A percentile compares a stretch with the other conserved stretches of the same genome.
Conservation (phyloP, 345 rosid genomes). For the Camelina hispida region DNA sequence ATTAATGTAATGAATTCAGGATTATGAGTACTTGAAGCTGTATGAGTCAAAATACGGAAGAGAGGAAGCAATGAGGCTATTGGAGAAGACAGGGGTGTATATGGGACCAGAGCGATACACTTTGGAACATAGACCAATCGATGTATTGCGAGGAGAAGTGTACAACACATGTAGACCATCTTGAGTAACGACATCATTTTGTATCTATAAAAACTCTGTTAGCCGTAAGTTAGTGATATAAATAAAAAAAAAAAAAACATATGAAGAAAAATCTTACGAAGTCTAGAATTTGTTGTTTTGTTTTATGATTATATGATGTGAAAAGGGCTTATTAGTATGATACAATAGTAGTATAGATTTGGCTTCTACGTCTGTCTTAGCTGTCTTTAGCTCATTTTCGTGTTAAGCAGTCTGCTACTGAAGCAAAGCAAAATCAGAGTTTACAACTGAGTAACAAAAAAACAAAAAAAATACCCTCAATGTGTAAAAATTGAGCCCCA, state of each 20-base stretch:
- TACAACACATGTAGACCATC: constrained; percentile 62
- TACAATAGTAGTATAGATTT: background rate
- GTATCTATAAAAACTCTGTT: constrained; percentile 3
- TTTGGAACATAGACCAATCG: constrained; percentile 81
- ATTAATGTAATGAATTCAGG: constrained; percentile 50
- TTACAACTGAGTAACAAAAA: no score
- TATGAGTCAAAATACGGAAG: constrained; percentile 75
- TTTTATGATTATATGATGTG: background rate
- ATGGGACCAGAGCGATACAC: constrained; percentile 92
- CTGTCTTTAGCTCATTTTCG: background rate
- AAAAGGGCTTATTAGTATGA: background rate
- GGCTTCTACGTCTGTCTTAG: background rate
- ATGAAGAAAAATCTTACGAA: background rate
- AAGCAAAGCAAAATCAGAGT: no score
- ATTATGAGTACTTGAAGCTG: constrained; percentile 81
- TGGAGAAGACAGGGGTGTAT: constrained; percentile 90
- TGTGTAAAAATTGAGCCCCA: no score
- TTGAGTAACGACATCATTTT: constrained; percentile 22
- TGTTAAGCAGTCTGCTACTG: background rate
- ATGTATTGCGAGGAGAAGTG: constrained; percentile 89
- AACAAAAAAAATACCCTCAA: no score
- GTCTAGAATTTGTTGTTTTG: background rate
- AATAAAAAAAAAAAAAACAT: background rate
- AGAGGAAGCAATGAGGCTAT: constrained; percentile 70
- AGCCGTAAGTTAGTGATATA: background rate